Evolutionary conservation across 1,139 yeast genomes (phyloP), one percentile per base, ranked within the genome.

Genomic region (Pichia sp.): DNA sequence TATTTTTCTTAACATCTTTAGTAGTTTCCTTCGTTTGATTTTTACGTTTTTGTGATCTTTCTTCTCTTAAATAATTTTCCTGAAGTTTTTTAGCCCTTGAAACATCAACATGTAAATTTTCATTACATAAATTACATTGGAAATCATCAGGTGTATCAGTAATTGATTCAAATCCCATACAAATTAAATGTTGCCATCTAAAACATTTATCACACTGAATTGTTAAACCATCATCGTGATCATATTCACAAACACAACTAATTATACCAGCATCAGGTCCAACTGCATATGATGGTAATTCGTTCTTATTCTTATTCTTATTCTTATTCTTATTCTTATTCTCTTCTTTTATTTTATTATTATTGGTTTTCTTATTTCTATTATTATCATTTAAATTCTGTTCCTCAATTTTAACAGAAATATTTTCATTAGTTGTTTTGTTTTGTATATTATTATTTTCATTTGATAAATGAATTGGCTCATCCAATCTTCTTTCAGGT

Each of bases 141-240:
- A 86, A 90, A 45, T 80, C 81, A 51, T 87, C 96, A 0, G 96
- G 96, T 0, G 82, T 94, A 47, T 82, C 81, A 30, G 78, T 84
- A 48, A 76, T 80, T 40, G 82, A 76, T 42, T 71, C 72, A 53
- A 84, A 86, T 8, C 85, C 86, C 77, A 87, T 87, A 65, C 97
- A 90, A 25, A 78, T 71, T 38, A 95, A 90, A 66, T 90, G 97
- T 61, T 89, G 96, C 97, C 97, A 90, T 51, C 96, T 78, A 63
- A 77, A 82, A 63, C 97, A 90, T 39, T 78, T 74, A 61, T 89
- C 96, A 67, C 97, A 90, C 63, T 89, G 97, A 50, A 90, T 85
- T 1, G 97, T 89, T 62, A 87, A 87, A 1, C 97, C 97, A 60
- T 90, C 97, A 63, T 90, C 97, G 53, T 90, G 96, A 47, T 82